Evolutionary conservation across 2,329 filamentous ascomycete genomes (phyloP).

Genomic region (Paraphoma chrysanthemicola): DNA sequence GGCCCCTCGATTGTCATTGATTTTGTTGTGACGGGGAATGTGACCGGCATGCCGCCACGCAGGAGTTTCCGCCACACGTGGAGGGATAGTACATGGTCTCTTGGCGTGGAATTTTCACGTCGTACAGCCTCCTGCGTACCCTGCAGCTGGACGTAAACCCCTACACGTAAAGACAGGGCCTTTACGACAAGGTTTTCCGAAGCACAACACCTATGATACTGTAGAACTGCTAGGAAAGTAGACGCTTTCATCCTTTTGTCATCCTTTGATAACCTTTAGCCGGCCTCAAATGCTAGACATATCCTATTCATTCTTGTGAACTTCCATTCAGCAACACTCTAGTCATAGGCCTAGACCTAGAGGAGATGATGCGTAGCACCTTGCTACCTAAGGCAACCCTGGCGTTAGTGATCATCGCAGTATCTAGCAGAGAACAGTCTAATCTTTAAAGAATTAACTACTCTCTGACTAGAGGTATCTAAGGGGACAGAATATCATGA

Average conservation of each 20-base stretch:
- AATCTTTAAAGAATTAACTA: constrained; percentile 7
- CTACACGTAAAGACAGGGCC: background rate
- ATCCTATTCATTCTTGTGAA: constrained; percentile 3
- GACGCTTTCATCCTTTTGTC: constrained; percentile 4
- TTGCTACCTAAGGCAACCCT: constrained; percentile 6
- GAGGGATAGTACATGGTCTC: constrained; percentile 2
- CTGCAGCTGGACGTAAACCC: constrained; percentile 7
- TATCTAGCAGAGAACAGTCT: constrained; percentile 10
- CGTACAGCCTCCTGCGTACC: constrained; percentile 5
- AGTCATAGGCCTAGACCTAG: constrained; percentile 5
- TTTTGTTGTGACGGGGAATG: no score
- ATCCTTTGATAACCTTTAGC: constrained; percentile 7
- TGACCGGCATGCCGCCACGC: no score
- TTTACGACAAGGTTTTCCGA: background rate
- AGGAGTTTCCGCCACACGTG: no score
- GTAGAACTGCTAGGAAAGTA: constrained; percentile 4
- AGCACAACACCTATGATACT: constrained; percentile 5
- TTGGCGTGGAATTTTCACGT: constrained; percentile 4
- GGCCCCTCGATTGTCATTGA: no score
- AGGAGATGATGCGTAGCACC: constrained; percentile 9
- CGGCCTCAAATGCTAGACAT: constrained; percentile 2
- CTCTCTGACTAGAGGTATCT: constrained; percentile 6
- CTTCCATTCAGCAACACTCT: constrained; percentile 3
- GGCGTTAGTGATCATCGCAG: constrained; percentile 7
- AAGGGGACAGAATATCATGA: constrained; percentile 1